These are phyloP conservation scores for Globisporangium radiosum DNA, from an alignment of 352 stramenopile genomes.

Conservation along the genomic window DNA sequence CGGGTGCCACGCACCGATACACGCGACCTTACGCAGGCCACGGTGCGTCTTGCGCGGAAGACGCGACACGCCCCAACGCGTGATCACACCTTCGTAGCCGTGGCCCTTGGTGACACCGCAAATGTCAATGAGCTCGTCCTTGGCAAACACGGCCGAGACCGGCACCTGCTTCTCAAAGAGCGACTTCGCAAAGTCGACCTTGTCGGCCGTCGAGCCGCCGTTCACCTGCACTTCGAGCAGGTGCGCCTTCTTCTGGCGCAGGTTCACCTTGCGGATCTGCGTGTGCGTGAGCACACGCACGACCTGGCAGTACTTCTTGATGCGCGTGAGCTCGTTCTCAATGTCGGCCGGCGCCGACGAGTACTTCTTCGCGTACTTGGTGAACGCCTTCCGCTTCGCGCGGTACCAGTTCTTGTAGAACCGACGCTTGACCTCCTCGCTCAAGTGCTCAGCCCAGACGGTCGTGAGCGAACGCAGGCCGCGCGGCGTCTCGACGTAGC, in stretches of 20 bases:
- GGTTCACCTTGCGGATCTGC: constrained; percentile 98
- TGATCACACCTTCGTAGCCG: constrained; percentile 98
- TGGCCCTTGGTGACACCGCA: constrained; percentile 99
- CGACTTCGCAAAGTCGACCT: constrained; percentile 99
- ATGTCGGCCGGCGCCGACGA: constrained; percentile 89
- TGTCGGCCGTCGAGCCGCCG: constrained; percentile 94
- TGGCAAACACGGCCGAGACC: constrained; percentile 91
- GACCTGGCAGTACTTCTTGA: constrained; percentile 99
- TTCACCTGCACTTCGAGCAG: constrained; percentile 99
- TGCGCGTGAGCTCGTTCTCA: constrained; percentile 97
- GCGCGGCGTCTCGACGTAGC: constrained; percentile 99
- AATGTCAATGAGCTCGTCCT: constrained; percentile 99
- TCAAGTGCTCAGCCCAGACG: constrained; percentile 99
- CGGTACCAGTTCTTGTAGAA: constrained; percentile 99
- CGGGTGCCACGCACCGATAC: constrained; percentile 99
- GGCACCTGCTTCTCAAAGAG: constrained; percentile 99
- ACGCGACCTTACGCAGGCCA: constrained; percentile 99
- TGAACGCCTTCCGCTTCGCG: constrained; percentile 99
- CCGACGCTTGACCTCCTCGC: constrained; percentile 97
- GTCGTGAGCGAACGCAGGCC: constrained; percentile 98
- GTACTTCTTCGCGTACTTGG: constrained; percentile 99
- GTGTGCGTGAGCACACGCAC: constrained; percentile 99
- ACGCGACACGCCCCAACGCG: constrained; percentile 98
- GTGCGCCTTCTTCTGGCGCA: constrained; percentile 99
- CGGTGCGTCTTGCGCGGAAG: constrained; percentile 99